Evolutionary conservation across 306 rosid species (phyloP).

Genomic region (Vigna unguiculata): DNA sequence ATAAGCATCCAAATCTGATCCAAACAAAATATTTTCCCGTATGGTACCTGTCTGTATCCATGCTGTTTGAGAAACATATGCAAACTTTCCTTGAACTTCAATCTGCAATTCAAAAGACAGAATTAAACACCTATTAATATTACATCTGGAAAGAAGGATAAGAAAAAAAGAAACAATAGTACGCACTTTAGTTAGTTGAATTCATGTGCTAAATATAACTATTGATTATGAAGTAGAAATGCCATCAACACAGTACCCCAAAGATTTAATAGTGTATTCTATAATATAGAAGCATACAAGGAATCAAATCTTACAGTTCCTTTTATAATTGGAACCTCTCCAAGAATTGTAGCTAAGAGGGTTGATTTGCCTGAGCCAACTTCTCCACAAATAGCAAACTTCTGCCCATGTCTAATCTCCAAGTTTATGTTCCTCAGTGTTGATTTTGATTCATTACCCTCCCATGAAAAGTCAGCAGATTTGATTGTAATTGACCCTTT

Average conservation of each 20-base stretch:
- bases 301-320: conserved; percentile 57
- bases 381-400: conserved; percentile 78
- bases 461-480: conserved; percentile 69
- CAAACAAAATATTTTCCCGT: conserved; percentile 55
- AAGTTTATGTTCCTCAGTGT: conserved; percentile 63
- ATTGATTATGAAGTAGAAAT: neutral
- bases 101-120: conserved; percentile 35
- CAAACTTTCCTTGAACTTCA: conserved; percentile 50
- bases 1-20: conserved; percentile 48
- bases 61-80: conserved; percentile 63
- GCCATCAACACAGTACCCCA: neutral
- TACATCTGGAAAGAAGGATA: neutral
- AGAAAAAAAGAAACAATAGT: neutral
- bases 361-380: conserved; percentile 72
- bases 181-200: neutral
- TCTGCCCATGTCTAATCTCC: conserved; percentile 58
- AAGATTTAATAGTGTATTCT: neutral
- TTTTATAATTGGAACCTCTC: conserved; percentile 60
- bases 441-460: conserved; percentile 49
- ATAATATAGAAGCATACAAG: neutral
- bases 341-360: conserved; percentile 66
- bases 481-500: conserved; percentile 45
- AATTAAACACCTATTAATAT: neutral
- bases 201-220: neutral
- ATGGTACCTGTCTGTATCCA: conserved; percentile 64